These are phyloP conservation scores for Albophoma yamanashiensis DNA, from an alignment of 2,329 filamentous ascomycete genomes.

Conservation along the genomic window DNA sequence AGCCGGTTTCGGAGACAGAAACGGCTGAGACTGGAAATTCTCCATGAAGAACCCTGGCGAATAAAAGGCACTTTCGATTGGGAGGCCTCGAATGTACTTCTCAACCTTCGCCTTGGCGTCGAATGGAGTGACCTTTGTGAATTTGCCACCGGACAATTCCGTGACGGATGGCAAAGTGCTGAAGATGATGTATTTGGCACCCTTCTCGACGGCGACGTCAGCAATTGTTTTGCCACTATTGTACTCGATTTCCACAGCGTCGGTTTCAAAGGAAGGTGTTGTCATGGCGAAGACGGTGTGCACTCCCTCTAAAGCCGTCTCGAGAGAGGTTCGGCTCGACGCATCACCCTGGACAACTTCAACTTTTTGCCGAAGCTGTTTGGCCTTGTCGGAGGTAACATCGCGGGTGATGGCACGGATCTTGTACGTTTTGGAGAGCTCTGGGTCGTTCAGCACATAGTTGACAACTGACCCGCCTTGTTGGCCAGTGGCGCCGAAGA, in stretches of 20 bases:
- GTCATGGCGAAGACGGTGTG: slow-evolving; percentile 40
- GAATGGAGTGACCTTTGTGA: slow-evolving; percentile 28
- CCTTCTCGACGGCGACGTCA: slow-evolving; percentile 24
- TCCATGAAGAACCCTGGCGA: slow-evolving; percentile 31
- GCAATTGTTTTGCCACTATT: slow-evolving; percentile 28
- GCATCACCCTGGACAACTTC: slow-evolving; percentile 30
- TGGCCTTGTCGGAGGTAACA: slow-evolving; percentile 18
- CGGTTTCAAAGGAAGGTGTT: slow-evolving; percentile 24
- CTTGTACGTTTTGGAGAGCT: slow-evolving; percentile 32
- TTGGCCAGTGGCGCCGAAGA: slow-evolving; percentile 42
- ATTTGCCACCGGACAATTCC: slow-evolving; percentile 22
- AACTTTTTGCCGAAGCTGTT: slow-evolving; percentile 16
- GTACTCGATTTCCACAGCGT: slow-evolving; percentile 20
- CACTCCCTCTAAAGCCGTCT: slow-evolving; percentile 27
- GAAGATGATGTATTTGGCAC: slow-evolving; percentile 27
- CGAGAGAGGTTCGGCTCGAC: slow-evolving; percentile 24
- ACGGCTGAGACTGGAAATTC: slow-evolving; percentile 18
- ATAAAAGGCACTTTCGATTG: slow-evolving; percentile 31
- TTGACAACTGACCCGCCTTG: slow-evolving; percentile 38
- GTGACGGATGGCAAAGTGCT: slow-evolving; percentile 23
- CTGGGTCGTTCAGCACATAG: slow-evolving; percentile 30
- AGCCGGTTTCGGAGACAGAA: slow-evolving; percentile 17
- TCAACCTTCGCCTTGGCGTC: slow-evolving; percentile 42
- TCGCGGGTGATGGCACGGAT: slow-evolving; percentile 42
- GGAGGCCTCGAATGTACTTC: slow-evolving; percentile 36